Evolutionary conservation across 1,284 basidiomycete species (phyloP), one percentile per base, ranked within the genome.

Genomic region (Marasmius tenuissimus): DNA sequence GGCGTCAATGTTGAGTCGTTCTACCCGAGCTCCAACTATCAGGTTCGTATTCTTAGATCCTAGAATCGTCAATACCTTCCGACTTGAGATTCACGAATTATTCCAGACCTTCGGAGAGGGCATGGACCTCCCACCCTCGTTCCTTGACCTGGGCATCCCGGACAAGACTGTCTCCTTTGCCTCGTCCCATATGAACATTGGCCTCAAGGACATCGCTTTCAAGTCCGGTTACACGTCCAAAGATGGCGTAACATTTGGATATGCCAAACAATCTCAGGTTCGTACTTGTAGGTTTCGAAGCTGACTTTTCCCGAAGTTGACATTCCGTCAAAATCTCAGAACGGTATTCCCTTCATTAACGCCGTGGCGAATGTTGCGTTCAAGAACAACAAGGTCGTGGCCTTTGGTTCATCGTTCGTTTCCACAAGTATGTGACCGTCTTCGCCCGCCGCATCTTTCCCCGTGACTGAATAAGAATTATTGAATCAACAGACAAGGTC

Each of bases 361-460:
- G 80, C 81, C 10, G 81, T 82, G 4, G 80, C 80, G 34, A 82
- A 81, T 62, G 73, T 82, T 39, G 79, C 79, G 1, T 78, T 77
- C 65, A 66, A 76, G 70, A 71, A 73, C 20, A 69, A 76, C 47
- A 71, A 76, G 65, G 76, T 81, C 51, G 73, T 81, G 7, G 73
- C 83, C 1, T 82, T 83, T 63, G 81, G 83, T n/a, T 77, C 77
- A 7, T 84, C 81, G 1, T 85, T 86, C 68, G 77, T 86, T 10
- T 76, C 79, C 61, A 69, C 78, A 0, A 70, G 80, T 81, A 63
- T n/a, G 77, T 8, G 22, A 73, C 62, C 72, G 40, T 9, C 27
- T 5, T 9, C 20, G 27, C 2, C 38, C 9, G 18, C 58, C n/a
- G n/a, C n/a, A n/a, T n/a, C n/a, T n/a, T n/a, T n/a, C 14, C 6